Evolutionary conservation across 129 eudicot species (phyloP).

Genomic region (Escallonia rubra): DNA sequence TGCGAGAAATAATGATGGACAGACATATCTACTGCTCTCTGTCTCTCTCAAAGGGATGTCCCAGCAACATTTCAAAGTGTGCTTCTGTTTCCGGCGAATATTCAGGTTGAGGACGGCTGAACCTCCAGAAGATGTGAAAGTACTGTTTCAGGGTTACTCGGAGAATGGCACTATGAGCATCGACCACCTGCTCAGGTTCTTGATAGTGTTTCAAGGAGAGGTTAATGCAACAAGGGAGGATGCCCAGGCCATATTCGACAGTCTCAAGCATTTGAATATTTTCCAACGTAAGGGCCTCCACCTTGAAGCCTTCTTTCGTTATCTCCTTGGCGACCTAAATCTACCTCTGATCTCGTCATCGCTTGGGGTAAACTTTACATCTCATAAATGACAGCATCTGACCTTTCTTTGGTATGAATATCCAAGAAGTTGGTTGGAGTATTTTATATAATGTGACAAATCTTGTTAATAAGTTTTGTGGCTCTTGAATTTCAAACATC

Average conservation of each 20-base stretch:
- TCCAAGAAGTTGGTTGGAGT: too few species aligned
- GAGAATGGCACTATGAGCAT: slow-evolving; percentile 26
- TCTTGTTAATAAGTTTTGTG: too few species aligned
- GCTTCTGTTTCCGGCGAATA: slow-evolving; percentile 44
- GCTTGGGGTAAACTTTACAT: slow-evolving; percentile 13
- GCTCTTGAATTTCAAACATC: too few species aligned
- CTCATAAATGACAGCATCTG: neutral
- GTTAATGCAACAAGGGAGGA: slow-evolving; percentile 19
- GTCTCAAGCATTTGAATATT: slow-evolving; percentile 37
- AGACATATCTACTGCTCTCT: neutral
- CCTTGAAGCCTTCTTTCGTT: slow-evolving; percentile 31
- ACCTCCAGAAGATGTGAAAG: slow-evolving; percentile 36
- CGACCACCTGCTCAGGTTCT: slow-evolving; percentile 30
- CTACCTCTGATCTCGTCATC: slow-evolving; percentile 21
- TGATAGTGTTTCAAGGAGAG: slow-evolving; percentile 44
- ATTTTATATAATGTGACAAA: too few species aligned
- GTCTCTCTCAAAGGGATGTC: slow-evolving; percentile 1
- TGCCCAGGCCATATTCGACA: slow-evolving; percentile 28
- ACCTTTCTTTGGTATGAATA: too few species aligned
- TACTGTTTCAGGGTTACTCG: slow-evolving; percentile 28
- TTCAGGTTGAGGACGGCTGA: slow-evolving; percentile 32
- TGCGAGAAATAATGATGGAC: neutral
- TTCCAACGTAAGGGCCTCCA: slow-evolving; percentile 43
- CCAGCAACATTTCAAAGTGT: slow-evolving; percentile 38
- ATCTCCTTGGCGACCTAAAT: slow-evolving; percentile 42